These are phyloP conservation scores for Sporopachydermia lactativora DNA, from an alignment of 805 yeast species.

Conservation along the genomic window DNA sequence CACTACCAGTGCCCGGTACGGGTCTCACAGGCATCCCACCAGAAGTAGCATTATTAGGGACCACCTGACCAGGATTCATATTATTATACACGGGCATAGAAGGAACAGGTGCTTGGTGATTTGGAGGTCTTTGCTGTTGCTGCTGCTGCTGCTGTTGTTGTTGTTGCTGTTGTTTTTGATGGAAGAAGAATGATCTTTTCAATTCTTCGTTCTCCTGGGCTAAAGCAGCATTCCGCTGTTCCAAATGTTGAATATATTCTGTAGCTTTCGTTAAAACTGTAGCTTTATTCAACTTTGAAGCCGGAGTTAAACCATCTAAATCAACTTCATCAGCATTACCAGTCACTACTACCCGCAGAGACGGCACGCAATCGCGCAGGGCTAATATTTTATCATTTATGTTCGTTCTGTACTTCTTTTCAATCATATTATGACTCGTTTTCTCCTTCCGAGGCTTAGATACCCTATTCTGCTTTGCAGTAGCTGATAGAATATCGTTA, in stretches of 20 bases:
- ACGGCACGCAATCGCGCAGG: conserved; percentile 65
- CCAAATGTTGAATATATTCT: conserved; percentile 44
- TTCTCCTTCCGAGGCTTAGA: conserved; percentile 37
- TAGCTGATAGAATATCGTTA: neutral
- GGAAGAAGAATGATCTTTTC: conserved; percentile 5
- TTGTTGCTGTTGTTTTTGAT: neutral
- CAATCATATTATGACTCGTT: conserved; percentile 66
- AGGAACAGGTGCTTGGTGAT: no score
- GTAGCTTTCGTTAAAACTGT: conserved; percentile 42
- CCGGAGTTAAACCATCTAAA: conserved; percentile 44
- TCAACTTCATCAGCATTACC: conserved; percentile 32
- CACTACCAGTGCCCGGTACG: neutral
- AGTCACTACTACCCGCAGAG: conserved; percentile 45
- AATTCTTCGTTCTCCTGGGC: conserved; percentile 24
- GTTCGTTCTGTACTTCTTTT: conserved; percentile 67
- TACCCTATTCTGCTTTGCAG: conserved; percentile 13
- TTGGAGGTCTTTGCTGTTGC: neutral
- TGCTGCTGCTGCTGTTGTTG: neutral
- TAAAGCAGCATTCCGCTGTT: conserved; percentile 30
- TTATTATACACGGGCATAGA: neutral
- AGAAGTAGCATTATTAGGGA: neutral
- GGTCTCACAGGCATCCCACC: neutral
- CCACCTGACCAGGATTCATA: neutral
- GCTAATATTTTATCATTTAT: conserved; percentile 58
- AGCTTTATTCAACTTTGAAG: conserved; percentile 43